Evolutionary conservation across 805 yeast genomes (phyloP).

Genomic region (Barnettozyma siamensis): DNA sequence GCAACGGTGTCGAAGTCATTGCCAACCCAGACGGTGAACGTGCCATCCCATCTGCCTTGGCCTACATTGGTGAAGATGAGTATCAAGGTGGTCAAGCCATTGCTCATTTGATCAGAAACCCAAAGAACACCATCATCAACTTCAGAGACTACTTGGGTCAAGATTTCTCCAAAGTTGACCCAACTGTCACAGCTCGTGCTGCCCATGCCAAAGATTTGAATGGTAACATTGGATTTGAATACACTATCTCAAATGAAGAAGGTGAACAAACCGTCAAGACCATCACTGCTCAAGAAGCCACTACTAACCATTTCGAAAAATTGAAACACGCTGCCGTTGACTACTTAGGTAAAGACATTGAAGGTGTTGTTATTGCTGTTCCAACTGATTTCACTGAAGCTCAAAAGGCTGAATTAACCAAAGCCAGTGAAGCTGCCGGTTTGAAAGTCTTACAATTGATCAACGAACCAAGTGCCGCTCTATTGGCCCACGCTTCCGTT

Average conservation of each 20-base stretch:
- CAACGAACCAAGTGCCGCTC: constrained; percentile 88
- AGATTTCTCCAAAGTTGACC: constrained; percentile 63
- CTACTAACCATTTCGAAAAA: constrained; percentile 77
- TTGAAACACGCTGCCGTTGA: constrained; percentile 88
- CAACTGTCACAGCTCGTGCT: constrained; percentile 54
- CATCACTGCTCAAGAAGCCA: constrained; percentile 69
- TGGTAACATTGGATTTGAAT: constrained; percentile 66
- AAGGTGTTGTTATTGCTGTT: constrained; percentile 81
- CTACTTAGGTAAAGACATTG: constrained; percentile 74
- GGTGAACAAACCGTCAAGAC: constrained; percentile 46
- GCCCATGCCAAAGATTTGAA: constrained; percentile 61
- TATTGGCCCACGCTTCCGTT: constrained; percentile 65
- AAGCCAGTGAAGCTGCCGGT: constrained; percentile 65
- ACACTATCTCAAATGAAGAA: constrained; percentile 28
- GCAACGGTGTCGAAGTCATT: constrained; percentile 84
- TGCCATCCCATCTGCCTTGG: constrained; percentile 85
- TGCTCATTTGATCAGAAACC: constrained; percentile 87
- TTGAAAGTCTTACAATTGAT: constrained; percentile 79
- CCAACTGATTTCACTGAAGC: constrained; percentile 81
- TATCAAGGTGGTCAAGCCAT: constrained; percentile 96
- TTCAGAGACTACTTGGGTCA: constrained; percentile 92
- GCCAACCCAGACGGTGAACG: constrained; percentile 99
- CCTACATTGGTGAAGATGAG: constrained; percentile 92
- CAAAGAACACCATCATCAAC: constrained; percentile 77
- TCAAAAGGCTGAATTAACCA: constrained; percentile 60